Conservation (phyloP, 1,139 yeast genomes). For the Suhomyces wounanorum region DNA sequence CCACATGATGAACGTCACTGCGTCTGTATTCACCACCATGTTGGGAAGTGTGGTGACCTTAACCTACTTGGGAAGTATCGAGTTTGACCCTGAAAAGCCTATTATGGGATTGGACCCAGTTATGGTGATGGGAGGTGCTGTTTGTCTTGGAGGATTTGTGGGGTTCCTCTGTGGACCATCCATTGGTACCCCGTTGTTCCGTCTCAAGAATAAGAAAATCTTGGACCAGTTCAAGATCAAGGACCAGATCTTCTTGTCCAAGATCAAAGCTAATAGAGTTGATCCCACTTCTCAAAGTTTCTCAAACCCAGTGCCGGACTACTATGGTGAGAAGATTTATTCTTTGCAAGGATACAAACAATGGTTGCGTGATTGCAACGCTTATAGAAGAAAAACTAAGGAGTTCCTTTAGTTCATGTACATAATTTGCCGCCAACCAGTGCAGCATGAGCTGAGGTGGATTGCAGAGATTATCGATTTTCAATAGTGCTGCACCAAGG, state of each 20-base stretch:
- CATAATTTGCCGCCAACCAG: not conserved
- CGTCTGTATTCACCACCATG: slow-evolving; percentile 69
- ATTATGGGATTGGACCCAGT: slow-evolving; percentile 88
- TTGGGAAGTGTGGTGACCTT: slow-evolving; percentile 73
- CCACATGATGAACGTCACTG: slow-evolving; percentile 64
- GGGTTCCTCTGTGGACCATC: slow-evolving; percentile 87
- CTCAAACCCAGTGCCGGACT: slow-evolving; percentile 95
- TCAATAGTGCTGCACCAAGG: not conserved
- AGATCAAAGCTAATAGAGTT: slow-evolving; percentile 75
- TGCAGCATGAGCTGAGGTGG: not conserved
- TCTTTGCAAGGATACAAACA: slow-evolving; percentile 84
- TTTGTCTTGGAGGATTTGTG: slow-evolving; percentile 67
- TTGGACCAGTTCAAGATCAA: slow-evolving; percentile 54
- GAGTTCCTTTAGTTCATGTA: slow-evolving; percentile 58
- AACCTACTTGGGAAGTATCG: slow-evolving; percentile 74
- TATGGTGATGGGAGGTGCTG: slow-evolving; percentile 69
- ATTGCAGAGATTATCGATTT: not conserved
- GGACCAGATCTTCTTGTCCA: slow-evolving; percentile 73
- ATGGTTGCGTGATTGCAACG: slow-evolving; percentile 95
- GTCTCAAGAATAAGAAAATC: slow-evolving; percentile 49
- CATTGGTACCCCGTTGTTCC: slow-evolving; percentile 72
- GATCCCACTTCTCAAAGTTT: slow-evolving; percentile 93
- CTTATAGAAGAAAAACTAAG: slow-evolving; percentile 81
- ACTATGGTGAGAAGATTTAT: slow-evolving; percentile 93
- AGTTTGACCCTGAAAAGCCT: slow-evolving; percentile 83